Percentiles rank a stretch among this genome's conserved stretches.
These are phyloP conservation scores for Phalaenopsis hybrid DNA, from an alignment of 116 monocot species.

Conservation along the genomic window DNA sequence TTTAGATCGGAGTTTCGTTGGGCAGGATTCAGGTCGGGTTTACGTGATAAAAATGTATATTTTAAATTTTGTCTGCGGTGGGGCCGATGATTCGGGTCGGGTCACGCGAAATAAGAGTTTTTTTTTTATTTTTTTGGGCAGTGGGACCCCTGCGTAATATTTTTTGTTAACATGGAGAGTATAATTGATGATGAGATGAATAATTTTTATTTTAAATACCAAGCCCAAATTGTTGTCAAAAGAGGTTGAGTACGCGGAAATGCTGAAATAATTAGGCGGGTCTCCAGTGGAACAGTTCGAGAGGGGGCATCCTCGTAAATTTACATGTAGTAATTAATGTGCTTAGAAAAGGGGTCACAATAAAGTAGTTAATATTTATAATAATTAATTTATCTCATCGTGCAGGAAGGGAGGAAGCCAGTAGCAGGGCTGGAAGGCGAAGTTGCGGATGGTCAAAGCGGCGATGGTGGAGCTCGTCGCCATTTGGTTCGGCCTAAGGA, in stretches of 20 bases:
- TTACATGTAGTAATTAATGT: neutral
- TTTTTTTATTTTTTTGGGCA: no score
- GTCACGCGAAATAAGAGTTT: no score
- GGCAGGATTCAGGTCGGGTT: no score
- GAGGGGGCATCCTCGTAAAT: neutral
- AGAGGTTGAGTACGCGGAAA: neutral
- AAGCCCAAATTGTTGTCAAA: no score
- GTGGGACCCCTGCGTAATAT: no score
- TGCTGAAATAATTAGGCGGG: neutral
- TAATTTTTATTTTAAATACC: no score
- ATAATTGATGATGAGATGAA: no score
- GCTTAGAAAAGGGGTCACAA: neutral
- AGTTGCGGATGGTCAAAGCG: slow-evolving; percentile 2
- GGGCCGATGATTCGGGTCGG: no score
- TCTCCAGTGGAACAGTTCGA: neutral
- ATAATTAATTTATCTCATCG: slow-evolving; percentile 1
- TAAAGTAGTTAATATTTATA: neutral
- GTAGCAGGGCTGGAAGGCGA: neutral
- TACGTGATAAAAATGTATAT: no score
- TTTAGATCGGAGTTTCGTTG: no score
- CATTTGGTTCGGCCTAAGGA: neutral
- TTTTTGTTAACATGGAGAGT: no score
- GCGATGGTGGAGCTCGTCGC: neutral
- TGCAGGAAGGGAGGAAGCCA: neutral
- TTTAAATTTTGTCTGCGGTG: no score